Evolutionary conservation across 768 basidiomycete genomes (phyloP).

Genomic region (Coprinopsis cinerea): DNA sequence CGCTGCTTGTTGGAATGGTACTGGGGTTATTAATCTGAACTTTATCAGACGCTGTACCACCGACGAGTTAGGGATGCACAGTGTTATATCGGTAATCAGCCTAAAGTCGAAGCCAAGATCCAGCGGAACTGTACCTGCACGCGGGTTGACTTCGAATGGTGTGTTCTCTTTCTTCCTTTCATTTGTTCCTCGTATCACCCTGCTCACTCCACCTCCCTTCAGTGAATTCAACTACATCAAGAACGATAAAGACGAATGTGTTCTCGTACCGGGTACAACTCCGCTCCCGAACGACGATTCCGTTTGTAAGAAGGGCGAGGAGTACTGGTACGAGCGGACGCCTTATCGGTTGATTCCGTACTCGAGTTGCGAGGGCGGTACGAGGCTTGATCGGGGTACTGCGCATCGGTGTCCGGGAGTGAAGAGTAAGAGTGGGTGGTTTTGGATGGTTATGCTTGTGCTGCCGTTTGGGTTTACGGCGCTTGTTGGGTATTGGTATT

Average conservation of each 20-base stretch:
- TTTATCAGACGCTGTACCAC: constrained; percentile 76
- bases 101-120: constrained; percentile 45
- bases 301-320: constrained; percentile 53
- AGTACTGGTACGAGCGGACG: constrained; percentile 93
- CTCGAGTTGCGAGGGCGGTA: constrained; percentile 80
- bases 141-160: constrained; percentile 91
- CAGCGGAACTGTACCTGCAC: constrained; percentile 72
- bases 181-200: background rate
- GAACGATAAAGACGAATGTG: constrained; percentile 65
- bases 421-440: constrained; percentile 62
- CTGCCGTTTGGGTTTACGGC: constrained; percentile 76
- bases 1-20: background rate
- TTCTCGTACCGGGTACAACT: constrained; percentile 62
- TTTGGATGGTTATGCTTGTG: constrained; percentile 77
- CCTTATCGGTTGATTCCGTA: constrained; percentile 86
- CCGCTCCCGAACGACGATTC: constrained; percentile 54
- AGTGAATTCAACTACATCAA: constrained; percentile 93
- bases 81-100: constrained; percentile 76
- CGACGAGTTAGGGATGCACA: constrained; percentile 74
- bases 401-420: constrained; percentile 80
- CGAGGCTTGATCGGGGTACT: constrained; percentile 69
- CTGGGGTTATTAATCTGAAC: constrained; percentile 2
- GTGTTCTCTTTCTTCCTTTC: constrained; percentile 18
- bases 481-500: constrained; percentile 78
- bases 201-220: constrained; percentile 1